A percentile compares a stretch with the other conserved stretches of the same genome.
Evolutionary conservation across 345 rosid genomes (phyloP).

Genomic region (Ricinus communis): DNA sequence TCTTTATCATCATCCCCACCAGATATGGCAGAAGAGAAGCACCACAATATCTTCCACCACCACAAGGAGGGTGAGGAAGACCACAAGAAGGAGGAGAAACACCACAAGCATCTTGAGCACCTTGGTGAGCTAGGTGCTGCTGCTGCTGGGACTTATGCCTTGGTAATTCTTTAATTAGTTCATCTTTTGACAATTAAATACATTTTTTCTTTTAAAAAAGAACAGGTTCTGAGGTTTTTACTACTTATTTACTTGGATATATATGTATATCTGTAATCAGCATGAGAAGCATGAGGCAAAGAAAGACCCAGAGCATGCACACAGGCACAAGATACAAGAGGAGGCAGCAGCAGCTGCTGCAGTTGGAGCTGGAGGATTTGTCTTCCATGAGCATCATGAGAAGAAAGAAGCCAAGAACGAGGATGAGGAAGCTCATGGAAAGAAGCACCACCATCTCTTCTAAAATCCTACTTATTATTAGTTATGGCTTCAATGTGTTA

Average conservation of each 20-base stretch:
- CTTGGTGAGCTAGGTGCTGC: constrained; percentile 43
- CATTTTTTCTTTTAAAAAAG: no score
- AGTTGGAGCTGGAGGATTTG: constrained; percentile 50
- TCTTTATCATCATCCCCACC: background rate
- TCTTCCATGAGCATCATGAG: constrained; percentile 62
- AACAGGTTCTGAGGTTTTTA: no score
- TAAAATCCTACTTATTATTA: background rate
- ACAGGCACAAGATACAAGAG: constrained; percentile 59
- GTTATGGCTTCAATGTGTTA: no score
- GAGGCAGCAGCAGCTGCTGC: constrained; percentile 51
- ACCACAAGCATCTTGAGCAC: constrained; percentile 61
- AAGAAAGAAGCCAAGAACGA: constrained; percentile 45
- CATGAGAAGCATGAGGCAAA: constrained; percentile 50
- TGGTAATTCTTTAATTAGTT: no score
- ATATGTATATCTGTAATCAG: constrained; percentile 21
- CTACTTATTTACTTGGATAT: no score
- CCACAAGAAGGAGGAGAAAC: constrained; percentile 60
- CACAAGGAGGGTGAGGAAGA: constrained; percentile 12
- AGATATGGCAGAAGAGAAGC: background rate
- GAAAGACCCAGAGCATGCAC: constrained; percentile 63
- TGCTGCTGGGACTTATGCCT: constrained; percentile 52
- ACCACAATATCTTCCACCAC: background rate
- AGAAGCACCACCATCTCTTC: constrained; percentile 51
- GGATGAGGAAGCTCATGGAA: constrained; percentile 45
- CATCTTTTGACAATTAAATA: no score